Conservation (phyloP, 2,329 filamentous ascomycete species). For the Cladosporium austrohemisphaericum region DNA sequence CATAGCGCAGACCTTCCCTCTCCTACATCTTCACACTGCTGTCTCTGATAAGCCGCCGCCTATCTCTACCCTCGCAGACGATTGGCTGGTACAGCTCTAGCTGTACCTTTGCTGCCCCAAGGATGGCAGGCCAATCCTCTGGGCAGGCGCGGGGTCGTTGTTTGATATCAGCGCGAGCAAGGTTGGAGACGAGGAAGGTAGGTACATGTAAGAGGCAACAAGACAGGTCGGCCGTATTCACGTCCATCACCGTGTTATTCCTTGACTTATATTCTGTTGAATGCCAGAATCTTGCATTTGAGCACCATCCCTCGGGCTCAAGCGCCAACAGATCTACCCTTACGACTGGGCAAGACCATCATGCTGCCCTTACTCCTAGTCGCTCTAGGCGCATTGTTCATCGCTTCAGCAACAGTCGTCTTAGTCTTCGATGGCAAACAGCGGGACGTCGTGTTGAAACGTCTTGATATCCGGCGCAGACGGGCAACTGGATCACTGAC, state of each 20-base stretch:
- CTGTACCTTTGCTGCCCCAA: constrained; percentile 2
- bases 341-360: not conserved
- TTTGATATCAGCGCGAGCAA: not conserved
- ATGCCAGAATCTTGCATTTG: not conserved
- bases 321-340: too few species aligned
- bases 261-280: too few species aligned
- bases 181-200: too few species aligned
- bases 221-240: not conserved
- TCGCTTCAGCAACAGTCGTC: constrained; percentile 19
- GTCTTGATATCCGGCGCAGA: constrained; percentile 33
- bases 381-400: constrained; percentile 30
- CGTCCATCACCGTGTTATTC: too few species aligned
- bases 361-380: constrained; percentile 2
- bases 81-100: not conserved
- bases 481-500: constrained; percentile 48
- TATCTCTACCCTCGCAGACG: not conserved
- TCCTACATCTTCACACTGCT: not conserved
- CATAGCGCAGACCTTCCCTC: not conserved
- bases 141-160: not conserved
- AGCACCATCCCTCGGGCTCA: too few species aligned
- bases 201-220: too few species aligned
- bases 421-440: constrained; percentile 35
- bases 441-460: constrained; percentile 34
- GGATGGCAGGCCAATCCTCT: constrained; percentile 7
- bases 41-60: not conserved